Base-by-base conservation (phyloP, 164 flowering plant genomes). In the Litsea cubeba region DNA sequence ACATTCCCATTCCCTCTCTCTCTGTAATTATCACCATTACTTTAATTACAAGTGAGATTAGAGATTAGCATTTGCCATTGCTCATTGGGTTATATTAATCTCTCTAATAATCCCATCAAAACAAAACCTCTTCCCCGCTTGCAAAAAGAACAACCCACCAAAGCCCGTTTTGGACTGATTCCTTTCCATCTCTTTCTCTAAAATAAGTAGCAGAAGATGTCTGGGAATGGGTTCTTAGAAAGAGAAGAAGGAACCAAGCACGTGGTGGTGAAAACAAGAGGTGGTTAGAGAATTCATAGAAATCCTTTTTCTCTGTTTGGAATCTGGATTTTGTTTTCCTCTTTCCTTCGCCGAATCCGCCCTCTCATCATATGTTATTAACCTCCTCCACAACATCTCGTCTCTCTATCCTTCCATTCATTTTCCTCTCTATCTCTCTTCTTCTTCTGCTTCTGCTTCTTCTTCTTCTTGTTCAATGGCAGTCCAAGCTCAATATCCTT, bases 401-500 rank as follows among this genome's bases (percentile, higher is more conserved):
- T 14, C 35, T 12, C 40, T 26, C 49, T 65, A 11, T 22, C 2
- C 28, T 63, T 63, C 26, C 25, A 22, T 22, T 22, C 66, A 50
- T 60, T 12, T 12, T 77, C 73, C 35, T 25, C 69, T 23, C 46
- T 24, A 57, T 72, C 49, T 77, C 24, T 73, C 28, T 73, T 68
- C 40, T 35, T 51, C 69, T 65, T 46, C 78, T 17, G 18, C 50
- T 26, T 28, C 30, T 28, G 2, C 30, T 28, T 74, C 76, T 12
- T 23, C 57, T 65, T 23, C 65, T 23, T 63, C 50, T 3, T 54
- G 25, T 64, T 24, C 15, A 65, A 90, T 92, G 95, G 97, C 95
- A 14, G 93, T 92, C 78, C 93, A 88, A 82, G 92, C 97, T 78
- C 97, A 92, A 81, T 89, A 89, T 88, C 91, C 93, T 35, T 87